A percentile compares a stretch with the other conserved stretches of the same genome.
Evolutionary conservation across 257 asterid species (phyloP).

Genomic region (Nicotiana obtusifolia): DNA sequence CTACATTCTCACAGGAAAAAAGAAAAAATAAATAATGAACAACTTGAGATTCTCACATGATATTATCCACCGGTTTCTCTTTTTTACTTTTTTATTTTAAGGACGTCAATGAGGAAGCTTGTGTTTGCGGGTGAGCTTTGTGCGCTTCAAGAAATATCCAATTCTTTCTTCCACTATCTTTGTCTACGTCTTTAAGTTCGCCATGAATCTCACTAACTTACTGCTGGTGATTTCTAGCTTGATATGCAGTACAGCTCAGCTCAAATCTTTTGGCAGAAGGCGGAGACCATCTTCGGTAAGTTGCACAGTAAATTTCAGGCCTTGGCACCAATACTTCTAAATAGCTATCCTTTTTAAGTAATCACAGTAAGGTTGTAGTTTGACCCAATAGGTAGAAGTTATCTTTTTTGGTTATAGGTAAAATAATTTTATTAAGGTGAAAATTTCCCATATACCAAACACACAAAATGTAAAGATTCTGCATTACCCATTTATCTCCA

Average conservation of each 20-base stretch:
- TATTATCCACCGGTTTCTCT: neutral
- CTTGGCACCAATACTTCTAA: too few species aligned
- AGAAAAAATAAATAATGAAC: neutral
- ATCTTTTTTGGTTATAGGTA: too few species aligned
- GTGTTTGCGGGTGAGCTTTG: neutral
- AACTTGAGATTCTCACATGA: neutral
- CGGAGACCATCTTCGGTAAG: slow-evolving; percentile 83
- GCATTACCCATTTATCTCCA: too few species aligned
- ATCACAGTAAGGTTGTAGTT: too few species aligned
- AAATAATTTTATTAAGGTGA: too few species aligned
- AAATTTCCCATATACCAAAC: too few species aligned
- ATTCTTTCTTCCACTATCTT: neutral
- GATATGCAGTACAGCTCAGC: slow-evolving; percentile 68
- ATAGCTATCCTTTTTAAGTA: too few species aligned
- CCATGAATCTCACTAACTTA: slow-evolving; percentile 12
- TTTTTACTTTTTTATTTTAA: neutral
- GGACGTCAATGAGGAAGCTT: neutral
- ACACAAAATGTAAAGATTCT: too few species aligned
- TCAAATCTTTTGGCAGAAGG: slow-evolving; percentile 73
- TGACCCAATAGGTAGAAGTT: too few species aligned
- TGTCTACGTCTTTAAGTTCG: neutral
- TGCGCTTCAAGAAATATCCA: neutral
- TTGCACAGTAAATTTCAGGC: neutral
- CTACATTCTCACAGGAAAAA: neutral
- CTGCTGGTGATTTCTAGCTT: slow-evolving; percentile 52